These are phyloP conservation scores for Sordariomycetes sp. DNA, from an alignment of 2,329 filamentous ascomycete species.

Conservation along the genomic window DNA sequence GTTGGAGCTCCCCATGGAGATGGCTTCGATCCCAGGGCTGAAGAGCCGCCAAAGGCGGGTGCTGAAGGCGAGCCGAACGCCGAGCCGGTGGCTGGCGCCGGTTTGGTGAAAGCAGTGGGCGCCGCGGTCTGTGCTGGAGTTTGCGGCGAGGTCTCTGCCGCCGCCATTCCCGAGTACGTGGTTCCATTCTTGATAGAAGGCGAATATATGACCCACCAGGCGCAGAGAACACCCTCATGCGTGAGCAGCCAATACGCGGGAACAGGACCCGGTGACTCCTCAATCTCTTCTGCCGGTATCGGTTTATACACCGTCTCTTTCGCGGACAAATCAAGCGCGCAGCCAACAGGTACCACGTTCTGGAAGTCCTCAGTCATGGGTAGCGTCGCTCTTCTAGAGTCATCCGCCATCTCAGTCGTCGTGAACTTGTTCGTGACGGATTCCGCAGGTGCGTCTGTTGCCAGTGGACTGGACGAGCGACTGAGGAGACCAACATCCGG, in stretches of 20 bases:
- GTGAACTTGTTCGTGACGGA: constrained; percentile 60
- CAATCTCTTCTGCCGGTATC: constrained; percentile 63
- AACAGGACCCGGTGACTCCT: constrained; percentile 68
- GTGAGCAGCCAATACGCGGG: constrained; percentile 80
- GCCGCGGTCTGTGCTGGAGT: constrained; percentile 15
- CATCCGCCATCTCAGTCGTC: constrained; percentile 60
- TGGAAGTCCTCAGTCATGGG: constrained; percentile 57
- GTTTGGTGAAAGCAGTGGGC: constrained; percentile 17
- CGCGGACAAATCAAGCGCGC: constrained; percentile 73
- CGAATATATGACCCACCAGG: constrained; percentile 89
- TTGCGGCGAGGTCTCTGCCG: constrained; percentile 17
- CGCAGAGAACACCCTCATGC: constrained; percentile 72
- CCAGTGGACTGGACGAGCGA: constrained; percentile 58
- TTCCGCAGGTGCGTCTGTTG: constrained; percentile 46
- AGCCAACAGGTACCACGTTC: constrained; percentile 71
- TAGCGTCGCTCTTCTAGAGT: constrained; percentile 63
- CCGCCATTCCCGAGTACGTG: constrained; percentile 60
- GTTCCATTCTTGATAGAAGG: constrained; percentile 69
- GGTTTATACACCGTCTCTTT: constrained; percentile 70
- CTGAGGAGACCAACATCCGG: constrained; percentile 72
- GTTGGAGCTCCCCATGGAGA: constrained; percentile 41
- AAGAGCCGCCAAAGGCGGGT: constrained; percentile 35
- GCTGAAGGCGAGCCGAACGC: constrained; percentile 30
- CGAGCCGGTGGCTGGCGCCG: constrained; percentile 14
- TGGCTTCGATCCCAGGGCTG: constrained; percentile 31